Conservation (phyloP, 768 basidiomycete genomes). For the Sistotremastrum niveocremeum region DNA sequence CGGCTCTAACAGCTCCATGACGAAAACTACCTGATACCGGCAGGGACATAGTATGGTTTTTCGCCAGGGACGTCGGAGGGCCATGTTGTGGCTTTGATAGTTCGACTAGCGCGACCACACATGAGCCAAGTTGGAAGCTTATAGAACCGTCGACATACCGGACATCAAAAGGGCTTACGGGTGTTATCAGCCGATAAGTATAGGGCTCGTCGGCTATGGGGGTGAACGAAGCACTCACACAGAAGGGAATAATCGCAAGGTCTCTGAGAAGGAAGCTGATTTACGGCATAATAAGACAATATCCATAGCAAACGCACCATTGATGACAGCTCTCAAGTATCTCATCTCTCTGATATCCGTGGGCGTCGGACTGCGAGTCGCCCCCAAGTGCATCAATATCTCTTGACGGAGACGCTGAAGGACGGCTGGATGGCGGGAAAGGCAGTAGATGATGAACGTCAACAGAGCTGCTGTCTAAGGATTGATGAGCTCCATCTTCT, state of each 20-base stretch:
- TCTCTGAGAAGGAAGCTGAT: slow-evolving; percentile 22
- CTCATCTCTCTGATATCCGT: slow-evolving; percentile 51
- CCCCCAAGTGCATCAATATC: slow-evolving; percentile 38
- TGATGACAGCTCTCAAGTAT: slow-evolving; percentile 50
- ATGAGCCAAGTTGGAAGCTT: not conserved
- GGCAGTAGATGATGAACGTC: slow-evolving; percentile 27
- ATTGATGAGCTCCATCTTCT: not conserved
- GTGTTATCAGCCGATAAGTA: not conserved
- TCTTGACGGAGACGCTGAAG: slow-evolving; percentile 38
- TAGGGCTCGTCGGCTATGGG: not conserved
- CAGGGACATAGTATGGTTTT: slow-evolving; percentile 19
- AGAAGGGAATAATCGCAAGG: slow-evolving; percentile 40
- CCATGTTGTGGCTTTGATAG: slow-evolving; percentile 34
- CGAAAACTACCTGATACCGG: slow-evolving; percentile 25
- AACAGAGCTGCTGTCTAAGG: slow-evolving; percentile 20
- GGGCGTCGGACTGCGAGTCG: slow-evolving; percentile 32
- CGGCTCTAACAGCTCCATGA: not conserved
- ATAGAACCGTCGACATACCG: slow-evolving; percentile 17
- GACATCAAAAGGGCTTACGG: slow-evolving; percentile 31
- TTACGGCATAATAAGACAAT: not conserved
- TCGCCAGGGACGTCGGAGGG: slow-evolving; percentile 16
- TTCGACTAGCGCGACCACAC: slow-evolving; percentile 22
- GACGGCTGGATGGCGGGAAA: slow-evolving; percentile 39
- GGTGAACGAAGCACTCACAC: slow-evolving; percentile 15
- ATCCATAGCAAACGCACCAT: slow-evolving; percentile 26